These are phyloP conservation scores for Phytophthora constricta DNA, from an alignment of 352 stramenopile species.

Conservation along the genomic window DNA sequence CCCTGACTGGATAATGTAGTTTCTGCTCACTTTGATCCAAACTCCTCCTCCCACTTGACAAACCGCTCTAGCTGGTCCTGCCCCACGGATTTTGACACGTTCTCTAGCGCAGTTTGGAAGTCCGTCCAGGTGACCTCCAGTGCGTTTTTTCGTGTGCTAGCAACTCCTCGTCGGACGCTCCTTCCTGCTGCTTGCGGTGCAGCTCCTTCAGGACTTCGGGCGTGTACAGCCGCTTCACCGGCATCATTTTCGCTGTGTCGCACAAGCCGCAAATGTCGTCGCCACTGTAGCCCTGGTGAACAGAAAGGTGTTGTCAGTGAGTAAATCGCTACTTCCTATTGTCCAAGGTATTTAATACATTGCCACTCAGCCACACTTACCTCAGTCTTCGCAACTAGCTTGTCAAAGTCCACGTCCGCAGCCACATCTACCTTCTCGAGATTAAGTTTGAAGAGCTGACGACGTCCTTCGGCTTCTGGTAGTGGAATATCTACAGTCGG, in stretches of 20 bases:
- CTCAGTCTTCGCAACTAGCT: conserved; percentile 71
- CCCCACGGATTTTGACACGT: conserved; percentile 86
- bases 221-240: conserved; percentile 81
- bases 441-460: conserved; percentile 82
- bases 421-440: conserved; percentile 82
- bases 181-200: conserved; percentile 55
- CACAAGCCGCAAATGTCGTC: conserved; percentile 64
- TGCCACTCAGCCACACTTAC: conserved; percentile 18
- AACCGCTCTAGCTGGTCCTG: conserved; percentile 80
- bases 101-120: conserved; percentile 79
- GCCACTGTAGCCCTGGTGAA: conserved; percentile 57
- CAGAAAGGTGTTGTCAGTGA: not conserved
- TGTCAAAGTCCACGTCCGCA: conserved; percentile 84
- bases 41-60: conserved; percentile 83
- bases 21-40: conserved; percentile 75
- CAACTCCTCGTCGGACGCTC: conserved; percentile 48
- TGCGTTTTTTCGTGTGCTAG: conserved; percentile 55
- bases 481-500: conserved; percentile 67
- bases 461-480: conserved; percentile 56
- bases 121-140: conserved; percentile 57
- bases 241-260: conserved; percentile 82
- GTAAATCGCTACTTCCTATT: no score
- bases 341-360: no score
- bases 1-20: not conserved
- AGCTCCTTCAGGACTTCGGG: conserved; percentile 57